Evolutionary conservation across 108 stramenopile species (phyloP), one percentile per base, ranked within the genome.

Genomic region (Skeletonema tropicum): DNA sequence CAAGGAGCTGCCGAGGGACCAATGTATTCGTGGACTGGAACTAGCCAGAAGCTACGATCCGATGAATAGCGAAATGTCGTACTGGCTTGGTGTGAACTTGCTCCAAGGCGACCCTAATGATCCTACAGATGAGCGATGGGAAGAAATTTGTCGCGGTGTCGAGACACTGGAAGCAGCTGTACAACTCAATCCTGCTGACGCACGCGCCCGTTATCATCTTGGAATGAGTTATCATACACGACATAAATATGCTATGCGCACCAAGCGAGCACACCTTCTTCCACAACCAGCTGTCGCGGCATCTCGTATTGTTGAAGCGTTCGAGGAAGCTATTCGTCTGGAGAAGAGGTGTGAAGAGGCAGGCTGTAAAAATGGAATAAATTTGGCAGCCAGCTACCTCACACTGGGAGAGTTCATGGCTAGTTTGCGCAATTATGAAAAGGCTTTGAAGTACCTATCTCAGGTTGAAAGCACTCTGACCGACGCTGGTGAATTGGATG

Each of bases 231-330:
- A 15, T 46, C 73, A 17, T 29, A 55, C 73, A 55, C 72, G 79
- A 17, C 79, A 80, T 60, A 80, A 80, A 62, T 80, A 80, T 74
- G 79, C 79, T 9, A 80, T 80, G 79, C 72, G 68, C 36, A 74
- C 79, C 3, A 69, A 57, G 36, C 55, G 68, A 57, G 73, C 73
- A 48, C 79, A 73, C 48, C 73, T 80, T 13, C 79, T 80, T 57
- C 79, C 79, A n/a, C 79, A 73, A 58, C 60, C 79, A 42, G 67
- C 52, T 23, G 79, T 74, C 38, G 79, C 64, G 32, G 73, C 73
- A 38, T 55, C 35, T 12, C 67, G 66, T 14, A 36, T 80, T 29
- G 74, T 80, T 3, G 14, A 73, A 42, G 57, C 73, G 65, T 80
- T 80, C 41, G 79, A 80, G 64, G 65, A 60, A 33, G 68, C 73